Base-by-base conservation (phyloP, 2,329 filamentous ascomycete genomes). In the Fusarium pseudoanthophilum region DNA sequence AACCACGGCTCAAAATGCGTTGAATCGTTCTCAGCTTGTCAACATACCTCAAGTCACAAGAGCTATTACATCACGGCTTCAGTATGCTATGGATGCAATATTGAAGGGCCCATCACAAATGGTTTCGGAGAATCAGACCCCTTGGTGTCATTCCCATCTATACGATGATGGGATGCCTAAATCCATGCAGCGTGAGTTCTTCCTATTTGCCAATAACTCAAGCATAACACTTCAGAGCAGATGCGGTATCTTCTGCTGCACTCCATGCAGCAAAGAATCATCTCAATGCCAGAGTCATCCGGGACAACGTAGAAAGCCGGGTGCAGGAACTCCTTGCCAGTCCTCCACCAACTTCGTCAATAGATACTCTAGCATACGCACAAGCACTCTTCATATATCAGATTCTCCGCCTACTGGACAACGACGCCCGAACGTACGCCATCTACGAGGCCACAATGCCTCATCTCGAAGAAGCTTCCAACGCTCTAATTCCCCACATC, bases 131-230 rank as follows among this genome's bases (percentile, higher is more conserved):
- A 64, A 62, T 5, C n/a, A 45, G 1, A 64, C 60, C 3, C 61
- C 61, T 4, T 64, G 61, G 57, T 62, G 57, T 4, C 61, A 64
- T 45, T 1, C 61, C 3, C 45, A 62, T 24, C 32, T 64, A 0
- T 64, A 64, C 2, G 45, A 63, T 4, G 45, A 37, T 8, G 57
- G 61, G 0, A 53, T 53, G 61, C 61, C 61, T 2, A 37, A 21
- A 1, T 52, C 32, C 2, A 64, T 64, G 58, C 61, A 64, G 2
- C n/a, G 61, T 64, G 24, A 9, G 56, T 37, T 5, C 1, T 11
- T 2, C 3, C 3, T 7, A 2, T n/a, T 7, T n/a, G 16, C 6
- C 2, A 0, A 7, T 2, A 4, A 3, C 0, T 16, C 42, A 7
- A 2, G 2, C 1, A 4, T 26, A 36, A 48, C 20, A 21, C 2